A percentile compares a stretch with the other conserved stretches of the same genome.
Evolutionary conservation across 306 rosid species (phyloP).

Genomic region (Parietaria judaica): DNA sequence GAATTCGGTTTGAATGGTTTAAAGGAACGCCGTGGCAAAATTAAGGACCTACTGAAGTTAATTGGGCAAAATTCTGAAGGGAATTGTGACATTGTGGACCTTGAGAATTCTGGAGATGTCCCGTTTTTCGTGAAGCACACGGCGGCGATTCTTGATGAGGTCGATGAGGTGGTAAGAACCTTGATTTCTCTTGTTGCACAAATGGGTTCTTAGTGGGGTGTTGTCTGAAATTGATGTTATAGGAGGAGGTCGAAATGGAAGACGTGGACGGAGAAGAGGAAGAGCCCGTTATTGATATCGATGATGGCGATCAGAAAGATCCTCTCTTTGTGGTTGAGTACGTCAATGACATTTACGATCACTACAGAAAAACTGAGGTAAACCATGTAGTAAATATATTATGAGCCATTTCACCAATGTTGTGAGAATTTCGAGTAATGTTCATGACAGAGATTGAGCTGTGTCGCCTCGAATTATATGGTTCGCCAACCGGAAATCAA

Average conservation of each 20-base stretch:
- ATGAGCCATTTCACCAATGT: too few relatives aligned
- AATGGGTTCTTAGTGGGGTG: not conserved
- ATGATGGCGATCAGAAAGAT: constrained; percentile 1
- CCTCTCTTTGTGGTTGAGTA: constrained; percentile 15
- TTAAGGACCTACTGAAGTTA: not conserved
- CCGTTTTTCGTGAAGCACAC: constrained; percentile 15
- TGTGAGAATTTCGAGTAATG: not conserved
- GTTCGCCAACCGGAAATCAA: constrained; percentile 68
- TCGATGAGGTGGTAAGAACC: constrained; percentile 1
- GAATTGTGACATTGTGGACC: not conserved
- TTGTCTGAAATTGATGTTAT: not conserved
- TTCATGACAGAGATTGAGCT: constrained; percentile 44
- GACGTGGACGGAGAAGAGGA: constrained; percentile 9
- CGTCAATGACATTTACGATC: constrained; percentile 8
- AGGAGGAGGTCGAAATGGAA: constrained; percentile 18
- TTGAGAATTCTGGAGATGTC: constrained; percentile 5
- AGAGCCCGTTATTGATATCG: constrained; percentile 9
- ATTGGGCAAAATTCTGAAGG: not conserved
- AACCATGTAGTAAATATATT: not conserved
- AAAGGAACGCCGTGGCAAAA: not conserved
- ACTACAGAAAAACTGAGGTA: constrained; percentile 14
- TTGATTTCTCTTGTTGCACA: not conserved
- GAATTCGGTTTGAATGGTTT: not conserved
- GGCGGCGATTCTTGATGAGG: constrained; percentile 5
- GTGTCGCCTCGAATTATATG: constrained; percentile 65